Evolutionary conservation across 1,139 yeast species (phyloP), one percentile per base, ranked within the genome.

Genomic region (Wickerhamomyces sp.): DNA sequence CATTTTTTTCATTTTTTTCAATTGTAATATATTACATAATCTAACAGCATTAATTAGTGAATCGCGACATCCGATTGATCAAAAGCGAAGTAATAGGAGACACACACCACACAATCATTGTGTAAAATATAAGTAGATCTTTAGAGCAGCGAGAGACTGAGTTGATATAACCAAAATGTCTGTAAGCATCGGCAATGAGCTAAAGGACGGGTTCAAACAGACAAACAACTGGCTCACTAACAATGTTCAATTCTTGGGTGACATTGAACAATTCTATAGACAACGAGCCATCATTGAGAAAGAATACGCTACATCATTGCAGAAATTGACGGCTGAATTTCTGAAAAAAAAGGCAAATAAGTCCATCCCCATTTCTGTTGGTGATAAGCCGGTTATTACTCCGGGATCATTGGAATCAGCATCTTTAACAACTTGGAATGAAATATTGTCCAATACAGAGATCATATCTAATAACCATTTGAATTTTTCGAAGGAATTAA

Each of bases 351-450:
- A 90, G 58, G 83, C 95, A 31, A 78, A 77, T 52, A 62, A 72
- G 12, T 71, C 88, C 21, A 76, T 94, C 0, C 63, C 66, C 18
- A 64, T 94, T 27, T 80, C 92, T 28, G 98, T 94, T 7, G 99
- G 99, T 21, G 96, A 88, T 47, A 76, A 77, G 21, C 98, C 99
- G 0, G 76, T 80, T 34, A 75, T 87, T 40, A 92, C 99, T 0
- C 97, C 98, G 0, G 98, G 99, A 0, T 89, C 97, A 0, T 67
- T 92, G 38, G 98, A 94, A 57, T 76, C 87, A 48, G 96, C 97
- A 0, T 74, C 88, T n/a, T 65, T 90, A 48, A 96, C 88, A n/a
- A 78, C 95, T 5, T 92, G 98, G 98, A 86, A 80, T 35, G 95
- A 88, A 49, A 77, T 92, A 13, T 70, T 92, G 45, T 75, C 87